phyloP scores from a whole-genome alignment of 176 grass and related monocot species.

The Puya raimondii region DNA sequence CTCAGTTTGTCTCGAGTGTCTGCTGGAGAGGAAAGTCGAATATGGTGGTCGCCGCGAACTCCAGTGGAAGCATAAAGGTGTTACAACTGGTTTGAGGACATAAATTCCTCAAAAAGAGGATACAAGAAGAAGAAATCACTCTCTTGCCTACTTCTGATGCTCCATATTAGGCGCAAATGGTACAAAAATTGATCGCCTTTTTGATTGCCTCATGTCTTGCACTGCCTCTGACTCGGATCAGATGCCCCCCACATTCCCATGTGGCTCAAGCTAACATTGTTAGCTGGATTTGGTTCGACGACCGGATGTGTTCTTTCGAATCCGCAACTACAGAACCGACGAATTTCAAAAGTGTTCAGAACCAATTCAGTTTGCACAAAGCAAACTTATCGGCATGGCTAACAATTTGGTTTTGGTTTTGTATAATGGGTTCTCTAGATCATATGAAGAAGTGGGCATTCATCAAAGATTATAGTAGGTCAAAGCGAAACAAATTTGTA shows the following conservation, averaged over 20 bases:
- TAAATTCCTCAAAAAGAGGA: background rate
- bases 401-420: background rate
- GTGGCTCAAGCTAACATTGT: too few relatives aligned
- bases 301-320: too few relatives aligned
- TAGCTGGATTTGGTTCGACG: too few relatives aligned
- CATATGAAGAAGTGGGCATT: background rate
- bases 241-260: too few relatives aligned
- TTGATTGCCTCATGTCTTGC: too few relatives aligned
- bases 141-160: background rate
- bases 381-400: background rate
- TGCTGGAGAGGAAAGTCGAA: conserved; percentile 88
- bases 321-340: too few relatives aligned
- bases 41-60: conserved; percentile 92
- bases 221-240: too few relatives aligned
- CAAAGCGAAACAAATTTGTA: background rate
- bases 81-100: conserved; percentile 67
- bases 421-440: background rate
- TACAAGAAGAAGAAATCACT: background rate
- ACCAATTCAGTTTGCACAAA: background rate
- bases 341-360: too few relatives aligned
- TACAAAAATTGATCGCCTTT: background rate
- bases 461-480: background rate
- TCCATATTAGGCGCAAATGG: background rate
- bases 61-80: conserved; percentile 90
- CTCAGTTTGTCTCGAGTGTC: conserved; percentile 87